A percentile compares a stretch with the other conserved stretches of the same genome.
phyloP scores from a whole-genome alignment of 768 basidiomycete species.

The Collybiopsis luxurians region DNA sequence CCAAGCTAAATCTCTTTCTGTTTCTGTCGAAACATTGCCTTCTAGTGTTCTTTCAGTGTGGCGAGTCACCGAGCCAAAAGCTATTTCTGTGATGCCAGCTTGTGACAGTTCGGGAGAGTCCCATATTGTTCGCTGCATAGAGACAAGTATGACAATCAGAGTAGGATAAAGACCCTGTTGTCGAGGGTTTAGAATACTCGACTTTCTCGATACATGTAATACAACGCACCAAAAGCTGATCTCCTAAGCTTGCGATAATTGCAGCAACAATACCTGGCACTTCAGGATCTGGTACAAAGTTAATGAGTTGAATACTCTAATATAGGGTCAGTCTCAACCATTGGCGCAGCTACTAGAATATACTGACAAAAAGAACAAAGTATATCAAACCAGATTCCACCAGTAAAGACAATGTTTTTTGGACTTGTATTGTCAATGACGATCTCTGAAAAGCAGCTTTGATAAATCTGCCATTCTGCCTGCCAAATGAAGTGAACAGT shows the following conservation, averaged over 20 bases:
- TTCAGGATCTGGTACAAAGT: background rate
- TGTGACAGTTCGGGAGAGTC: background rate
- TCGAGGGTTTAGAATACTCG: too few species aligned
- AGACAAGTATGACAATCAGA: background rate
- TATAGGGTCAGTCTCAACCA: background rate
- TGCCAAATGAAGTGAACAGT: background rate
- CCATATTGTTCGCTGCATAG: background rate
- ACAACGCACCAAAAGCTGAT: background rate
- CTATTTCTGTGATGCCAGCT: background rate
- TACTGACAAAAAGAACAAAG: background rate
- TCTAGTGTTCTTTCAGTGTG: too few species aligned
- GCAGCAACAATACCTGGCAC: background rate
- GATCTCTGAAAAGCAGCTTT: background rate
- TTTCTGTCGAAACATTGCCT: too few species aligned
- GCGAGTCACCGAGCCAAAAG: too few species aligned
- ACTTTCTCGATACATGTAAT: too few species aligned
- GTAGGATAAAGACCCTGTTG: background rate
- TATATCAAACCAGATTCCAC: background rate
- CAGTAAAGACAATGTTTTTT: background rate
- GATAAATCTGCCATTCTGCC: background rate
- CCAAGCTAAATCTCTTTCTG: too few species aligned
- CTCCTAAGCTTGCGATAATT: background rate
- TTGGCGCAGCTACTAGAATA: too few species aligned
- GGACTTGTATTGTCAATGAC: background rate
- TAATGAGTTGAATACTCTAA: background rate